A percentile compares a stretch with the other conserved stretches of the same genome.
Evolutionary conservation across 768 basidiomycete species (phyloP).

Genomic region (Lactarius quietus): DNA sequence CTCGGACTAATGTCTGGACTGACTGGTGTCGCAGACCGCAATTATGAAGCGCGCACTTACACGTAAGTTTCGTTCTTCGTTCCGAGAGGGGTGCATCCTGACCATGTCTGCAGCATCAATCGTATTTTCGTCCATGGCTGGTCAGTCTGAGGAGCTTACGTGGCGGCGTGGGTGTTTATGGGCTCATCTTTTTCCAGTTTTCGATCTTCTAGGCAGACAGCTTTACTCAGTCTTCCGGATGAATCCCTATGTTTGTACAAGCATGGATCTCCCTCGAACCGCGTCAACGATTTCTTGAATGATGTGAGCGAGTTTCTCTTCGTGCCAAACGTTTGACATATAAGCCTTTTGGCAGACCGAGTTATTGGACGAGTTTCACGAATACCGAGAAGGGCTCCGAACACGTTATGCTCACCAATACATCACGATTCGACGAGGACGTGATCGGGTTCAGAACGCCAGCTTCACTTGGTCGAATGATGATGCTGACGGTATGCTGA

Average conservation of each 20-base stretch:
- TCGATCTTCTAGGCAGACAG: constrained; percentile 39
- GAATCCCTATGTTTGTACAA: constrained; percentile 28
- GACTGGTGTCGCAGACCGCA: constrained; percentile 27
- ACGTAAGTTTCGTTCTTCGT: constrained; percentile 14
- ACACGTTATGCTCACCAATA: constrained; percentile 20
- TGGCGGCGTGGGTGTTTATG: background rate
- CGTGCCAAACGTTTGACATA: constrained; percentile 25
- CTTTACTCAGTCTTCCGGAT: constrained; percentile 29
- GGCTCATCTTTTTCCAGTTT: constrained; percentile 32
- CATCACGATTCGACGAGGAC: constrained; percentile 18
- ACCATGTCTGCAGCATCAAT: constrained; percentile 25
- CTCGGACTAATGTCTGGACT: background rate
- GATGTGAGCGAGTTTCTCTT: constrained; percentile 24
- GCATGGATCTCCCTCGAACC: constrained; percentile 40
- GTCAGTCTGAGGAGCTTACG: background rate
- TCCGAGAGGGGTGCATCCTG: background rate
- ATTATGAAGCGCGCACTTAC: constrained; percentile 36
- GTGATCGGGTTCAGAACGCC: constrained; percentile 52
- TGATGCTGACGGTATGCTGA: constrained; percentile 32
- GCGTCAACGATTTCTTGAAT: constrained; percentile 39
- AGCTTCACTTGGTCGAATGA: constrained; percentile 52
- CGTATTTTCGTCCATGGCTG: constrained; percentile 34
- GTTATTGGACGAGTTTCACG: constrained; percentile 33
- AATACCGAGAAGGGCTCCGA: constrained; percentile 17
- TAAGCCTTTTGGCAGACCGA: constrained; percentile 31